Base-by-base conservation (phyloP, 1,139 yeast genomes). In the Nadsonia commutata region DNA sequence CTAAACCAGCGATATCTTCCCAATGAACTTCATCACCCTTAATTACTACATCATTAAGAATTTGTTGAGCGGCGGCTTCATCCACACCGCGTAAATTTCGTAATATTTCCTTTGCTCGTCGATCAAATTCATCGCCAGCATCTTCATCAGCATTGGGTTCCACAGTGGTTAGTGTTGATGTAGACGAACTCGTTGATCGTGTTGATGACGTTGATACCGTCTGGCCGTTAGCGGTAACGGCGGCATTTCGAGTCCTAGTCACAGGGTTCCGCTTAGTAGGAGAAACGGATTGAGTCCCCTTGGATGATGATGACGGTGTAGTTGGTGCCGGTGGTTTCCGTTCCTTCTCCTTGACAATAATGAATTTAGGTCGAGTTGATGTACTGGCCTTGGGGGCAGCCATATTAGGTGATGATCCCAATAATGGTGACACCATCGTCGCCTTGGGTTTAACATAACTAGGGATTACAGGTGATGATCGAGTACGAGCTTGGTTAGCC, bases 1-100 rank as follows among this genome's bases (percentile, higher is more conserved):
- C 96, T 36, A 90, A 65, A 1, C 98, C 98, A 1, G 95, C 96
- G 51, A 90, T 85, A 58, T 90, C 98, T 40, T 81, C 93, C 98
- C 98, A 90, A 56, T 77, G 84, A 1, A 90, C 97, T 54, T 86
- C 93, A 60, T 90, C 97, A 7, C 97, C 97, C 48, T 81, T 84
- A 7, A 86, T 86, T 5, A 88, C 93, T 51, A 90, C 85, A 57
- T 90, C 97, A 52, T 83, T 82, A 49, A 90, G 68, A 43, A 90
- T 90, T 58, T 85, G 95, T 62, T 74, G 74, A 31, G 93, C 94
- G 6, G 90, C 86, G 38, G 66, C 64, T 47, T 75, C 78, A 48
- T 77, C 82, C 3, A 77, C 71, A 2, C 69, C 68, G 13, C 60
- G 56, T 33, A 65, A 54, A 19, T 53, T 55, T 50, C 61, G 59